A percentile compares a stretch with the other conserved stretches of the same genome.
Evolutionary conservation across 2,329 filamentous ascomycete species (phyloP).

Genomic region (Xylariaceae sp.): DNA sequence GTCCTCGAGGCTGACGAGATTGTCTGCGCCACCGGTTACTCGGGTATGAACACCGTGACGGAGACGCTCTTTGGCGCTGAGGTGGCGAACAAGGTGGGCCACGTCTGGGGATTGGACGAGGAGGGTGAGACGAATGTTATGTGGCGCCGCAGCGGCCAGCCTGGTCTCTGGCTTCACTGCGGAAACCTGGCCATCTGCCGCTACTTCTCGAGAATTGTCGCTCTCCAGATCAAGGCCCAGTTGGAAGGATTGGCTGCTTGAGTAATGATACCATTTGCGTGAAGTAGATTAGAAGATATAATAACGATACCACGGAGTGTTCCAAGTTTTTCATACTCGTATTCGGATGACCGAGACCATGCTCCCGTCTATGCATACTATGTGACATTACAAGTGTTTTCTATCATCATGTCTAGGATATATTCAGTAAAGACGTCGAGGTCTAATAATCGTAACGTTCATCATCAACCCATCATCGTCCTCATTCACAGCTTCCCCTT

Average conservation of each 20-base stretch:
- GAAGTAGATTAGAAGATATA: background rate
- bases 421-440: background rate
- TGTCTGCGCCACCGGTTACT: slow-evolving; percentile 52
- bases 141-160: slow-evolving; percentile 57
- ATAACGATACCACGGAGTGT: too few species aligned
- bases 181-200: slow-evolving; percentile 60
- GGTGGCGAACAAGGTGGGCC: slow-evolving; percentile 51
- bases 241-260: slow-evolving; percentile 28
- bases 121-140: slow-evolving; percentile 52
- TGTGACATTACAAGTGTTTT: too few species aligned
- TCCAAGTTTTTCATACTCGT: too few species aligned
- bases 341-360: too few species aligned
- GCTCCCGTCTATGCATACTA: too few species aligned
- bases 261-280: background rate
- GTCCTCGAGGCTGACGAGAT: slow-evolving; percentile 51
- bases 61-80: slow-evolving; percentile 57
- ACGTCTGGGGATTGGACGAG: slow-evolving; percentile 58
- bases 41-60: slow-evolving; percentile 62
- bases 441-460: background rate
- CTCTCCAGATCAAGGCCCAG: slow-evolving; percentile 47
- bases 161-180: slow-evolving; percentile 61
- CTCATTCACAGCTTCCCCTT: slow-evolving; percentile 3
- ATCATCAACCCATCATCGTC: background rate
- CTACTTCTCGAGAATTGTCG: slow-evolving; percentile 52
- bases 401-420: too few species aligned